A percentile compares a stretch with the other conserved stretches of the same genome.
phyloP scores from a whole-genome alignment of 1,284 basidiomycete species.

The Leccinum solheimii region DNA sequence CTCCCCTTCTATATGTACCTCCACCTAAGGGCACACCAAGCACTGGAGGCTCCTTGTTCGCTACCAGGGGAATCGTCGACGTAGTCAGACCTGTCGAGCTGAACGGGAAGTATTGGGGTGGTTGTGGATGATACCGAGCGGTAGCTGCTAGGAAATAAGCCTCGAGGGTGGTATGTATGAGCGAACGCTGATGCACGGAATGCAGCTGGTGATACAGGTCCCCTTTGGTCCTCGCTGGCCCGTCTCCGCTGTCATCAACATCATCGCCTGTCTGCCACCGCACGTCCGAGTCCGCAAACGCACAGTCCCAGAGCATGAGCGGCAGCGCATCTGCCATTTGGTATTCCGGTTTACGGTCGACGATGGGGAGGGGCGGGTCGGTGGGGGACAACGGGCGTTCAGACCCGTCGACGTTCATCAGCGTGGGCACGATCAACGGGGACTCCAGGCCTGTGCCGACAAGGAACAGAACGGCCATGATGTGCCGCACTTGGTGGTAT shows the following conservation, averaged over 20 bases:
- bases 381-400: constrained; percentile 23
- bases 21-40: constrained; percentile 70
- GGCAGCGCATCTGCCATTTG: constrained; percentile 92
- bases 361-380: constrained; percentile 45
- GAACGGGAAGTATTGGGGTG: constrained; percentile 38
- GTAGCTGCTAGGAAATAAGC: constrained; percentile 63
- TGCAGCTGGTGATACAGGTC: constrained; percentile 61
- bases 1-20: constrained; percentile 59
- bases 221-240: constrained; percentile 34
- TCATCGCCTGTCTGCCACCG: constrained; percentile 70
- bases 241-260: constrained; percentile 22
- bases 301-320: constrained; percentile 91
- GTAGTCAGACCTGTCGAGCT: constrained; percentile 29
- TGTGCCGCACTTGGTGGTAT: constrained; percentile 97
- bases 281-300: constrained; percentile 67
- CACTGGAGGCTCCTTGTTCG: constrained; percentile 27
- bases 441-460: constrained; percentile 82
- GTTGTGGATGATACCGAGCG: constrained; percentile 44
- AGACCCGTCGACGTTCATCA: constrained; percentile 67
- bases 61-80: constrained; percentile 28
- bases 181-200: constrained; percentile 54
- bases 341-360: constrained; percentile 83
- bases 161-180: constrained; percentile 59
- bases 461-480: constrained; percentile 91
- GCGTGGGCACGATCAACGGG: constrained; percentile 69